Base-by-base conservation (phyloP, 1,284 basidiomycete genomes). In the Cutaneotrichosporon mucoides region DNA sequence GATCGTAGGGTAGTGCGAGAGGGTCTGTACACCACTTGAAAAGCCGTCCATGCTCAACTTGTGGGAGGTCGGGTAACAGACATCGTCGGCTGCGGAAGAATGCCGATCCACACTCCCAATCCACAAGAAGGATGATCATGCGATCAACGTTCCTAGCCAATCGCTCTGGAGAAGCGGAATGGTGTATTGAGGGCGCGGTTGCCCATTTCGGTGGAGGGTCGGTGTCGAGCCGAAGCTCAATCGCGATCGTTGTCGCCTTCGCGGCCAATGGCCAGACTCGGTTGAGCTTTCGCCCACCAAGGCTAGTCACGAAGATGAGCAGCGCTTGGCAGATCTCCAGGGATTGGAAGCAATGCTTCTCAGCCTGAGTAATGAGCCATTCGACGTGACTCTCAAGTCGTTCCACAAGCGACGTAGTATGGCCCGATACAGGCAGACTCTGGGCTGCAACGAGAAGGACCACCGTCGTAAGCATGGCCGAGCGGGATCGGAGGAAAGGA, bases 251-350 rank as follows among this genome's bases (percentile, higher is more conserved):
- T 13, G 62, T 60, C 0, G 59, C 59, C 15, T 59, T 58, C 36
- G 60, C 40, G 2, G 52, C 38, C 16, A 57, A 37, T 9, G 16
- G 41, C 57, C 57, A 59, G 4, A 52, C 45, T 5, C 57, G 57
- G 34, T 54, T 40, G 13, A 54, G 41, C 36, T 59, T 47, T 16
- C 36, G 47, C 1, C 57, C 53, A 9, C 57, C 42, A 12, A 59
- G 38, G 11, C 33, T 53, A 2, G 56, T 48, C 12, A 47, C 49
- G 44, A 56, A 48, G 4, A 64, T 61, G 5, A 60, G 15, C 1
- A 64, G 54, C 11, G 51, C 60, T 34, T 64, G 65, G 55, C 61
- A 63, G 15, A 66, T 62, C 49, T 66, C 65, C 3, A 66, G 8
- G 4, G 63, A 64, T 53, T 66, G 53, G 15, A 56, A 45, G 12